phyloP scores from a whole-genome alignment of 2,329 filamentous ascomycete species.

The Hypoxylon sp. region DNA sequence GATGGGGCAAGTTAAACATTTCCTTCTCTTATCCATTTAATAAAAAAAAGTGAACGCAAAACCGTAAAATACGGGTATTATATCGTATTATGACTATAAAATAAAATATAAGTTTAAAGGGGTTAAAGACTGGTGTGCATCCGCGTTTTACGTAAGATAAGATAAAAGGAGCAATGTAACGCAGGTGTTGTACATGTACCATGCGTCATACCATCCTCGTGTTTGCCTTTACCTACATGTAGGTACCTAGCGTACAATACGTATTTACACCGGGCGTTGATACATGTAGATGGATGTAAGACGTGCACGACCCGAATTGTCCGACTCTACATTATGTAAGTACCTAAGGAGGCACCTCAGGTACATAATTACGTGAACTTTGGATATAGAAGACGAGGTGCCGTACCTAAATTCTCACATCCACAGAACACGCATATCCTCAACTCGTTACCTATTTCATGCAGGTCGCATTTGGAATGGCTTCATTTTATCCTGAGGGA shows the following conservation, averaged over 20 bases:
- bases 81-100: no score
- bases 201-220: constrained; percentile 17
- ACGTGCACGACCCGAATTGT: not conserved
- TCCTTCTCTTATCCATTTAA: no score
- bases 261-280: no score
- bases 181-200: constrained; percentile 2
- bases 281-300: not conserved
- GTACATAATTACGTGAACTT: not conserved
- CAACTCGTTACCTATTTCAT: constrained; percentile 1
- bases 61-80: no score
- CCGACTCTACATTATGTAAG: not conserved
- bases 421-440: constrained; percentile 1
- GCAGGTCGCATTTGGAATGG: constrained; percentile 46
- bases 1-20: no score
- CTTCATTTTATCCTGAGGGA: constrained; percentile 34
- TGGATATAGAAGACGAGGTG: not conserved
- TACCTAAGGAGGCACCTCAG: not conserved
- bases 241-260: no score
- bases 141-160: not conserved
- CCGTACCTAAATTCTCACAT: constrained; percentile 9
- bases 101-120: not conserved
- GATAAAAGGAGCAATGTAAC: not conserved
- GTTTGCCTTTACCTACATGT: no score
- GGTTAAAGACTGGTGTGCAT: not conserved
- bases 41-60: no score